A percentile compares a stretch with the other conserved stretches of the same genome.
Evolutionary conservation across 176 grass and related monocot species (phyloP).

Genomic region (Aegilops tauschii): DNA sequence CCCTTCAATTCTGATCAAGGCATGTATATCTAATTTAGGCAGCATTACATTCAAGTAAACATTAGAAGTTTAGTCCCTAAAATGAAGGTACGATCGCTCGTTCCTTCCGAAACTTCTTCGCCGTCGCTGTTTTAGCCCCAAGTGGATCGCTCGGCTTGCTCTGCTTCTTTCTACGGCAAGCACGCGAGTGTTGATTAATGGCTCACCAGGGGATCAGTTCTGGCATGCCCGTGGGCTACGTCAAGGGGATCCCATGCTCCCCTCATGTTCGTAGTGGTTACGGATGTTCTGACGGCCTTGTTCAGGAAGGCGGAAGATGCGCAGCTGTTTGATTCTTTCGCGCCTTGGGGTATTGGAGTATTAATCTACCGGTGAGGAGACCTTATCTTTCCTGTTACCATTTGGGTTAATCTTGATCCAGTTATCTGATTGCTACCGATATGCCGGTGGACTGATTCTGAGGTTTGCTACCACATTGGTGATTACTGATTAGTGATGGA

Average conservation of each 20-base stretch:
- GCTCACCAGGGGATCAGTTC: not conserved
- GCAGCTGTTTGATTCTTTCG: not conserved
- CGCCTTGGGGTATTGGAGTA: not conserved
- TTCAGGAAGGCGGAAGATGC: not conserved
- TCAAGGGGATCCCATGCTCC: not conserved
- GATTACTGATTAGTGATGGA: too few relatives aligned
- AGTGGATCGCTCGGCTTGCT: not conserved
- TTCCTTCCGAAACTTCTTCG: not conserved
- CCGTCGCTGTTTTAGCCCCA: not conserved
- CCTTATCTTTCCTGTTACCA: not conserved
- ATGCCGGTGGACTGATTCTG: too few relatives aligned
- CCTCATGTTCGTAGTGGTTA: not conserved
- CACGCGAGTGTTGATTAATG: not conserved
- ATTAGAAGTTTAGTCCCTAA: too few relatives aligned
- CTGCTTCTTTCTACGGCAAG: not conserved
- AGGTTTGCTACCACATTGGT: too few relatives aligned
- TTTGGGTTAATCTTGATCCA: not conserved
- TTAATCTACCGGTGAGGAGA: conserved; percentile 61
- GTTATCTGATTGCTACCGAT: too few relatives aligned
- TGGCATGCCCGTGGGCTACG: not conserved
- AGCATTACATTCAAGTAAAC: too few relatives aligned
- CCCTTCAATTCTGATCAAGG: too few relatives aligned
- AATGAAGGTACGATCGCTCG: too few relatives aligned
- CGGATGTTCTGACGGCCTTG: not conserved
- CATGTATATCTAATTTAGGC: too few relatives aligned